A percentile compares a stretch with the other conserved stretches of the same genome.
Evolutionary conservation across 371 early-diverging fungal genomes (phyloP).

Genomic region (Lichtheimia ramosa): DNA sequence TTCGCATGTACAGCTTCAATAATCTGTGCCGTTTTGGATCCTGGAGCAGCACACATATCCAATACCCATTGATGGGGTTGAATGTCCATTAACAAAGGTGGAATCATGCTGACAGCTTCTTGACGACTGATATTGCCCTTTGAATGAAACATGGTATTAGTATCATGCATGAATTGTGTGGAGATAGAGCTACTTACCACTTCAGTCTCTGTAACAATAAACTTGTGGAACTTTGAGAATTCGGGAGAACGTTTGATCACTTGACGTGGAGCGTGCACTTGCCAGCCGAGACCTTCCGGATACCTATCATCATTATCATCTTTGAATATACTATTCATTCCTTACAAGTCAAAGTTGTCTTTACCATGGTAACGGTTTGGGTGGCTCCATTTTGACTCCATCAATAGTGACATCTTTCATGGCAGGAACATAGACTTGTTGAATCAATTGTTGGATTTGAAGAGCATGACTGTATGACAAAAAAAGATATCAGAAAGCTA

Average conservation of each 20-base stretch:
- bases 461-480: conserved; percentile 33
- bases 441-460: conserved; percentile 53
- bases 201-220: conserved; percentile 94
- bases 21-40: conserved; percentile 91
- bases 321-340: too few species aligned
- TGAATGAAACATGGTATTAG: background rate
- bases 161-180: background rate
- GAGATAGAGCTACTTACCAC: conserved; percentile 41
- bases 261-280: conserved; percentile 69
- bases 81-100: conserved; percentile 92
- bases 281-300: conserved; percentile 90
- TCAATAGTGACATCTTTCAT: conserved; percentile 63
- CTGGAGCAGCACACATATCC: conserved; percentile 94
- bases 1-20: conserved; percentile 89
- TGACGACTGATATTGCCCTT: conserved; percentile 95
- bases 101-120: conserved; percentile 99
- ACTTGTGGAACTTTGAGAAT: conserved; percentile 84
- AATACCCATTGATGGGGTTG: conserved; percentile 85
- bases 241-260: conserved; percentile 74
- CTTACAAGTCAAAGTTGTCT: background rate
- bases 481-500: background rate
- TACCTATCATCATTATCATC: conserved; percentile 42
- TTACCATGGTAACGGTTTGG: conserved; percentile 75
- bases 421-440: conserved; percentile 53
- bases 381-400: conserved; percentile 71